These are phyloP conservation scores for Lentinus brumalis DNA, from an alignment of 768 basidiomycete genomes.

Conservation along the genomic window DNA sequence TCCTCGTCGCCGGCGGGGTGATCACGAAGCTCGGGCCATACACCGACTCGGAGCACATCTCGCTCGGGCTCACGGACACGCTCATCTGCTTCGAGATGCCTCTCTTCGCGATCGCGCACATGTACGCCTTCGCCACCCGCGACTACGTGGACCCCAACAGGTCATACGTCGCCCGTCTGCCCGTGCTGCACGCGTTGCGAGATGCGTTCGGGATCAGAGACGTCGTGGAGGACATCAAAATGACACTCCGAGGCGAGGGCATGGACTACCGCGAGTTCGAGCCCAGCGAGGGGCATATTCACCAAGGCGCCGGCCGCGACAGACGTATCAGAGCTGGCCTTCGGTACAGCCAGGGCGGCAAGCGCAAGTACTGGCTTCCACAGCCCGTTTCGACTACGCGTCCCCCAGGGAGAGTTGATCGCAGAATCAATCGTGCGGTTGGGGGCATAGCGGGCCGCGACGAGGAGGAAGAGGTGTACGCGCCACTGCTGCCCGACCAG, in stretches of 20 bases:
- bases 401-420: conserved; percentile 42
- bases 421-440: conserved; percentile 45
- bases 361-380: conserved; percentile 95
- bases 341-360: conserved; percentile 88
- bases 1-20: conserved; percentile 79
- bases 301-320: conserved; percentile 85
- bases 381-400: conserved; percentile 49
- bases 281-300: conserved; percentile 91
- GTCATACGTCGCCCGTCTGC: conserved; percentile 84
- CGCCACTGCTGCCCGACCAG: conserved; percentile 71
- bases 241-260: conserved; percentile 83
- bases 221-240: conserved; percentile 81
- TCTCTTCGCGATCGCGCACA: conserved; percentile 91
- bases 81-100: conserved; percentile 98
- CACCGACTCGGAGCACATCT: conserved; percentile 86
- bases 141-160: conserved; percentile 76
- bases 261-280: conserved; percentile 98
- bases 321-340: conserved; percentile 89
- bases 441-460: conserved; percentile 43
- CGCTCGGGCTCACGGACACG: conserved; percentile 85
- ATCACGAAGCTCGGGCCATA: conserved; percentile 86
- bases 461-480: conserved; percentile 61
- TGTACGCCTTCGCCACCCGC: conserved; percentile 90
- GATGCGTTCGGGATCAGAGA: conserved; percentile 90
- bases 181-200: conserved; percentile 80